These are phyloP conservation scores for Sesbania bispinosa DNA, from an alignment of 306 rosid species.

Conservation along the genomic window DNA sequence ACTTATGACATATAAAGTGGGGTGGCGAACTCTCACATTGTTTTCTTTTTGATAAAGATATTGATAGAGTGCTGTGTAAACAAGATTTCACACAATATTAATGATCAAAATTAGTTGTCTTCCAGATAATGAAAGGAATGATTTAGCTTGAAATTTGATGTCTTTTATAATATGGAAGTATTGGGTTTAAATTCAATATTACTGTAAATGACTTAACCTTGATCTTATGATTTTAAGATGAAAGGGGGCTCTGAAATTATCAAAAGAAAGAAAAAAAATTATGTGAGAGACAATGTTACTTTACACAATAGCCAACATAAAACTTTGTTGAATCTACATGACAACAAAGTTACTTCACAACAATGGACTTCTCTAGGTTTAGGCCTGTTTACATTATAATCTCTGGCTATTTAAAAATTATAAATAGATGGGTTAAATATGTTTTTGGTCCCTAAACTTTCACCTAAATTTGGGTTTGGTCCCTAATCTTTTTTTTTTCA, in stretches of 20 bases:
- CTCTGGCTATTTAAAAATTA: background rate
- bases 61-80: background rate
- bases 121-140: background rate
- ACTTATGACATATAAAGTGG: background rate
- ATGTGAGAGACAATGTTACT: no score
- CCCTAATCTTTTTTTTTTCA: no score
- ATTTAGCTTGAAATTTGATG: background rate
- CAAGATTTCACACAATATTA: background rate
- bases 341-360: background rate
- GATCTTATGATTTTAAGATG: background rate
- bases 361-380: background rate
- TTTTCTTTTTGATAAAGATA: background rate
- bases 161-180: background rate
- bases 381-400: background rate
- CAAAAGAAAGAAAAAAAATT: background rate
- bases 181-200: background rate
- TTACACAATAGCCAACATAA: no score
- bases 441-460: no score
- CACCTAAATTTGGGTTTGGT: no score
- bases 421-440: no score
- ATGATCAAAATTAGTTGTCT: background rate
- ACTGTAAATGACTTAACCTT: background rate
- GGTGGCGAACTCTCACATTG: background rate
- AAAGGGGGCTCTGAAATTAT: background rate
- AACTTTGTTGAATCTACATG: no score